These are phyloP conservation scores for Pterocarpus macrocarpus DNA, from an alignment of 306 rosid species.

Conservation along the genomic window DNA sequence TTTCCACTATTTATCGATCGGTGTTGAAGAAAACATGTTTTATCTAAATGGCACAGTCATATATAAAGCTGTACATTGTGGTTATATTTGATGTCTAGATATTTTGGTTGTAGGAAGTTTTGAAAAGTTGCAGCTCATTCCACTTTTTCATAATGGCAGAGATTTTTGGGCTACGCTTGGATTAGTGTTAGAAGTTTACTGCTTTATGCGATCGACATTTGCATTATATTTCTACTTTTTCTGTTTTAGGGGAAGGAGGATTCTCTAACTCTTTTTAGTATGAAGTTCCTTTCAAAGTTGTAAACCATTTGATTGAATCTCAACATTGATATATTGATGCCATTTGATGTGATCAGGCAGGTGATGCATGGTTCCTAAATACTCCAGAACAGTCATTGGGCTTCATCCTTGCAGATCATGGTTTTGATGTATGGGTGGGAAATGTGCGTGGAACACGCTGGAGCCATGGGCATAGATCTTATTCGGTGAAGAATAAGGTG, in stretches of 20 bases:
- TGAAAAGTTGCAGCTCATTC: not conserved
- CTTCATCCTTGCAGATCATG: slow-evolving; percentile 92
- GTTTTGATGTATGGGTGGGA: slow-evolving; percentile 97
- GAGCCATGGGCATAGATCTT: slow-evolving; percentile 82
- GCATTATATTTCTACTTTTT: not conserved
- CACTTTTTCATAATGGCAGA: not conserved
- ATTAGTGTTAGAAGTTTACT: slow-evolving; percentile 5
- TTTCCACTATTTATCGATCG: not conserved
- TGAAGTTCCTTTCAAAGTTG: slow-evolving; percentile 19
- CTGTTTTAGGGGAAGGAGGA: not conserved
- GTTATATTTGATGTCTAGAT: slow-evolving; percentile 5
- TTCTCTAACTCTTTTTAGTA: slow-evolving; percentile 20
- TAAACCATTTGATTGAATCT: slow-evolving; percentile 16
- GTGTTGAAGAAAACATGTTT: not conserved
- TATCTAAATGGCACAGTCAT: not conserved
- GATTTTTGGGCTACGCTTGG: not conserved
- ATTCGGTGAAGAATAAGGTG: slow-evolving; percentile 71
- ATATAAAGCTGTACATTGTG: not conserved
- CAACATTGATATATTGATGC: slow-evolving; percentile 39
- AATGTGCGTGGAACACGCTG: slow-evolving; percentile 95
- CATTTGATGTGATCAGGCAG: slow-evolving; percentile 68
- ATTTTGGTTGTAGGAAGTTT: not conserved
- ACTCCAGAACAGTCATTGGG: slow-evolving; percentile 83
- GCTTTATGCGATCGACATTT: not conserved
- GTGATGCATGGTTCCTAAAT: slow-evolving; percentile 95